Percentiles rank a stretch among this genome's conserved stretches.
These are phyloP conservation scores for Oidium heveae DNA, from an alignment of 2,329 filamentous ascomycete species.

Conservation along the genomic window DNA sequence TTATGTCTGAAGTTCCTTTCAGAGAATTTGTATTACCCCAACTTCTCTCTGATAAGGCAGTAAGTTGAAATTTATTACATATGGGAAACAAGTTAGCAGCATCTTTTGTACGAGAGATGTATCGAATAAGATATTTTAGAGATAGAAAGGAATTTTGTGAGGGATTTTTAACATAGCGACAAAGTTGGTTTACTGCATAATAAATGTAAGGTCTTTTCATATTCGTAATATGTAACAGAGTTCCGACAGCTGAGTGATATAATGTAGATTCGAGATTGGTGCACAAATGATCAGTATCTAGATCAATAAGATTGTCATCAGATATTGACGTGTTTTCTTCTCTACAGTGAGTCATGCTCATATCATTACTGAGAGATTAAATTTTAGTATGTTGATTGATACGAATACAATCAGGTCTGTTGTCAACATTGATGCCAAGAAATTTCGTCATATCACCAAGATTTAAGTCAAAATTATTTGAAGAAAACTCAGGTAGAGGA, in stretches of 20 bases:
- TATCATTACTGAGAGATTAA: neutral
- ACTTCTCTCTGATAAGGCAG: neutral
- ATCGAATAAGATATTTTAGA: neutral
- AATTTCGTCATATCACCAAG: too few species aligned
- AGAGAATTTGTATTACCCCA: neutral
- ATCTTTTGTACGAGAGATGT: neutral
- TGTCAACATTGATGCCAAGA: neutral
- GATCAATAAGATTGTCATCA: too few species aligned
- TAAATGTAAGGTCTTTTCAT: neutral
- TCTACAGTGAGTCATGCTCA: neutral
- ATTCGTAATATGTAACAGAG: too few species aligned
- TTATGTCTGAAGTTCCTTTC: neutral
- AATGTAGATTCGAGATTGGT: neutral
- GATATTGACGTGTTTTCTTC: neutral
- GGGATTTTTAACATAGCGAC: neutral
- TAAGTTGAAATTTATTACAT: neutral
- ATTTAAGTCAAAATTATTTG: too few species aligned
- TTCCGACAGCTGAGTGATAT: neutral
- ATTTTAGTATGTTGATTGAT: neutral
- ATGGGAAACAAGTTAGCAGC: neutral
- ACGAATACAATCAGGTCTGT: too few species aligned
- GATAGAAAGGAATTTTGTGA: neutral
- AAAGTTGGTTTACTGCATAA: neutral
- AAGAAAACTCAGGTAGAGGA: too few species aligned
- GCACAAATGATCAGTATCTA: neutral